phyloP scores from a whole-genome alignment of 495 filamentous ascomycete species.

The Hypoxylon crocopeplum region DNA sequence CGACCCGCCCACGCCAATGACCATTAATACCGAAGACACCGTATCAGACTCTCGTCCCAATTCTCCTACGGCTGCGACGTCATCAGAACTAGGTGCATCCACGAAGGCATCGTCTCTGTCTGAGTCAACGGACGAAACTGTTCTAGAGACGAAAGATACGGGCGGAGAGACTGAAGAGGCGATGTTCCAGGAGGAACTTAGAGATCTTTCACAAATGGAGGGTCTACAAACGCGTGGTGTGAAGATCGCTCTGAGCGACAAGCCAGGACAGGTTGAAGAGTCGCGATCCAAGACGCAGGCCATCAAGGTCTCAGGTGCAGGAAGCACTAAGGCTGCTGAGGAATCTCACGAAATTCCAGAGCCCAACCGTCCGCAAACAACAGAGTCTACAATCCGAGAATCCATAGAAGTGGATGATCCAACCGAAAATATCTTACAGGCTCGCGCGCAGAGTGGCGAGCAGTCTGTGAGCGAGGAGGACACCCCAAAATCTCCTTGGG shows the following conservation, averaged over 20 bases:
- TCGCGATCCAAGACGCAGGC: slow-evolving; percentile 20
- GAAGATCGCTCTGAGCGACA: neutral
- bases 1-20: slow-evolving; percentile 41
- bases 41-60: slow-evolving; percentile 58
- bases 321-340: slow-evolving; percentile 14
- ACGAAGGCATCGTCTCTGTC: slow-evolving; percentile 63
- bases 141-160: slow-evolving; percentile 41
- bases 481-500: slow-evolving; percentile 30
- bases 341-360: slow-evolving; percentile 34
- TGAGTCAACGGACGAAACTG: slow-evolving; percentile 60
- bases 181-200: slow-evolving; percentile 3
- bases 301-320: slow-evolving; percentile 17
- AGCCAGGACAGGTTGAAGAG: slow-evolving; percentile 12
- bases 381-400: slow-evolving; percentile 8
- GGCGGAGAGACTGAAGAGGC: slow-evolving; percentile 17
- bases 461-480: slow-evolving; percentile 16
- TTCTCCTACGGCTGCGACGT: slow-evolving; percentile 52
- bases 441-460: neutral
- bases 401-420: slow-evolving; percentile 24
- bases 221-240: neutral
- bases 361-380: slow-evolving; percentile 7
- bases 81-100: slow-evolving; percentile 58
- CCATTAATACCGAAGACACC: slow-evolving; percentile 44
- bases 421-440: slow-evolving; percentile 4
- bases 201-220: slow-evolving; percentile 7